Evolutionary conservation across 2,329 filamentous ascomycete genomes (phyloP), one percentile per base, ranked within the genome.

Genomic region (Diplodia seriata): DNA sequence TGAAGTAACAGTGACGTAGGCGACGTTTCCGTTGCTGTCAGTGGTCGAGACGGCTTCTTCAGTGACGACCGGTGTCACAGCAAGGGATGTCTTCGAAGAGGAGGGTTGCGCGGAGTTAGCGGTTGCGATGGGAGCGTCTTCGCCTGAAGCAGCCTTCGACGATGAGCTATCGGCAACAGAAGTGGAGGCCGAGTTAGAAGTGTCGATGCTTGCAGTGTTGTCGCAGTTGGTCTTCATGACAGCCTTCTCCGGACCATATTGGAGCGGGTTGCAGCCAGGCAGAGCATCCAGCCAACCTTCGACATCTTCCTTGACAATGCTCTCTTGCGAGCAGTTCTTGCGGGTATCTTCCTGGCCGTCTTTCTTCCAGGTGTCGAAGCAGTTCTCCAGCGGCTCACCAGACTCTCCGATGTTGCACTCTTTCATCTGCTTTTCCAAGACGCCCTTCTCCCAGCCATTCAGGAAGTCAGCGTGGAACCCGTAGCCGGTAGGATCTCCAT

Each of bases 241-340:
- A 18, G 77, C 77, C 33, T 68, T 69, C 26, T 72, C 74, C 51
- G 77, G 77, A 2, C 77, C 77, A 59, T 72, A 70, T 69, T 79
- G 77, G 33, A 79, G 67, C n/a, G 77, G 76, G 67, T 79, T 79
- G 74, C 77, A 79, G 26, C 77, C 77, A 43, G 77, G 77, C 8
- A 79, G 76, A 65, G 72, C 74, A 15, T 77, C 72, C 6, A 78
- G 57, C 43, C 73, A 72, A 2, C 74, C 72, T 2, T 69, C 68
- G 3, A 53, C 56, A 57, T 70, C 72, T 15, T 70, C 68, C 12
- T 26, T 50, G 26, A 68, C 66, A 2, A 53, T 18, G 0, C 61
- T 59, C 31, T 55, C 71, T 8, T 75, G 76, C 18, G 73, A 65
- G 70, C 77, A 79, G 29, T 69, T 68, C 31, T 73, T 64, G 68